Base-by-base conservation (phyloP, 140 eudicot genomes). In the Oenanthe javanica region DNA sequence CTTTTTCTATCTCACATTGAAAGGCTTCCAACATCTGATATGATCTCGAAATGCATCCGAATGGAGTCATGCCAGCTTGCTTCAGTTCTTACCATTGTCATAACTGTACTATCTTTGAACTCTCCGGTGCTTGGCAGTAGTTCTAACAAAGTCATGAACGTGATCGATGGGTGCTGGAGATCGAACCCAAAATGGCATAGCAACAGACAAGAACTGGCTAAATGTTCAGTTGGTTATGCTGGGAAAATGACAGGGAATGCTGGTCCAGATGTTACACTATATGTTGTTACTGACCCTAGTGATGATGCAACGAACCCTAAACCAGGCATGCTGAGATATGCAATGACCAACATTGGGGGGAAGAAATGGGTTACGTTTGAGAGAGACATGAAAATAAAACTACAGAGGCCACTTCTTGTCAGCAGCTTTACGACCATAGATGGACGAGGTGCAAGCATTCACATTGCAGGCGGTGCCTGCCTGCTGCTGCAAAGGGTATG, bases 371-470 rank as follows among this genome's bases (percentile, higher is more conserved):
- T 90, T n/a, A 82, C 87, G 4, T 90, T 90, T 80, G 31, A 80
- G 36, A 79, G 75, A 47, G 85, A 86, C 74, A 90, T 90, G 94
- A 67, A 31, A 6, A 90, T 90, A 48, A 84, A 78, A 45, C 90
- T 90, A 0, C 72, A 25, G 5, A 86, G 76, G 81, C 89, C 94
- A 3, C 90, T 90, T 36, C 82, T 90, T 25, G 86, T 90, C 59
- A 83, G 87, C 57, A 90, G 91, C 47, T 90, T 83, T 84, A 87
- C 87, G 2, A 75, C 94, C 81, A 86, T 90, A 79, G 94, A 90
- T 77, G 94, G 89, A 5, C 86, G 94, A 31, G 94, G 94, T 6
- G 91, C 82, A 0, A 85, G 75, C 11, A 84, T 90, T 43, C 84
- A 90, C 57, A 87, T 90, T 75, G 86, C 94, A 18, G 74, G 83